Conservation (phyloP, 2,329 filamentous ascomycete genomes). For the Fusarium siculi region DNA sequence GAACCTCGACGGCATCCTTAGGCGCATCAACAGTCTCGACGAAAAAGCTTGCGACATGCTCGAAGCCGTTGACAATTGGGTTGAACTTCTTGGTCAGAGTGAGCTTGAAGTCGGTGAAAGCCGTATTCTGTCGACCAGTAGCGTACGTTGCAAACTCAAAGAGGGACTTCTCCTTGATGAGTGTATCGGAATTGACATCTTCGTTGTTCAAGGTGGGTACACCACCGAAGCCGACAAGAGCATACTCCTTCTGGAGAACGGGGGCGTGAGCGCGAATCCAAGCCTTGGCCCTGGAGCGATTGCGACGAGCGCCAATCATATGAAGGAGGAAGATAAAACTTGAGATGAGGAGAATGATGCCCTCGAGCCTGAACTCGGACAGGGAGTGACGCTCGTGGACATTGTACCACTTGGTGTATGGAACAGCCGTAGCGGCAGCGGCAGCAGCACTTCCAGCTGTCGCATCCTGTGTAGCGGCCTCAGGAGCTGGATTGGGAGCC, state of each 20-base stretch:
- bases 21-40: constrained; percentile 79
- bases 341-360: constrained; percentile 81
- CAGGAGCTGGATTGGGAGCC: constrained; percentile 73
- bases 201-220: constrained; percentile 60
- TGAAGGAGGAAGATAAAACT: constrained; percentile 80
- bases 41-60: constrained; percentile 78
- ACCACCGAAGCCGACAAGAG: constrained; percentile 82
- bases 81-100: constrained; percentile 89
- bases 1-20: constrained; percentile 78
- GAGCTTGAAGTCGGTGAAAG: constrained; percentile 88
- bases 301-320: constrained; percentile 81
- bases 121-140: constrained; percentile 90
- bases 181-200: constrained; percentile 49
- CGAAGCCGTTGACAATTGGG: constrained; percentile 70
- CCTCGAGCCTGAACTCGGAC: constrained; percentile 88
- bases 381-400: constrained; percentile 89
- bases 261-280: constrained; percentile 84
- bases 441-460: constrained; percentile 59
- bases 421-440: constrained; percentile 60
- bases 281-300: constrained; percentile 80
- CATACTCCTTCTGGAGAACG: constrained; percentile 82
- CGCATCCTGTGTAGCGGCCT: constrained; percentile 59
- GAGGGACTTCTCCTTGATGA: constrained; percentile 87
- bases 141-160: constrained; percentile 90
- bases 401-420: constrained; percentile 96